Conservation (phyloP, 2,329 filamentous ascomycete genomes). For the Trichophyton benhamiae region DNA sequence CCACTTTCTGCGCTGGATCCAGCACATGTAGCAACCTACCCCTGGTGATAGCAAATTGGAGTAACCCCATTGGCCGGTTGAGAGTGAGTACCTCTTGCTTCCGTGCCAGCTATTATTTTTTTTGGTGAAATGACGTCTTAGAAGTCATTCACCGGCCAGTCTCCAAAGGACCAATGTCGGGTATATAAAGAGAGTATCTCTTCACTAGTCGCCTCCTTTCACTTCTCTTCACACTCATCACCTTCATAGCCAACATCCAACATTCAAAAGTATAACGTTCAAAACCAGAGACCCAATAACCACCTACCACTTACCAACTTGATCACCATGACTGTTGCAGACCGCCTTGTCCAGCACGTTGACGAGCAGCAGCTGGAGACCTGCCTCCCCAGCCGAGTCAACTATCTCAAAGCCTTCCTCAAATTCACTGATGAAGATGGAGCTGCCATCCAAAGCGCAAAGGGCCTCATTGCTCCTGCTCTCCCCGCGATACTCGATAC, state of each 20-base stretch:
- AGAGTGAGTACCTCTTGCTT: neutral
- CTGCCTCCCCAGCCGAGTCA: constrained; percentile 13
- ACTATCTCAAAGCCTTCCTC: constrained; percentile 19
- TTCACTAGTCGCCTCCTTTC: neutral
- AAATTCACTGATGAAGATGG: constrained; percentile 19
- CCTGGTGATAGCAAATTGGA: neutral
- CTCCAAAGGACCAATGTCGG: too few species aligned
- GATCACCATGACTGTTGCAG: constrained; percentile 4
- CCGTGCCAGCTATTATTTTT: neutral
- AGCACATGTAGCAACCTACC: neutral
- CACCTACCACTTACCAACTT: neutral
- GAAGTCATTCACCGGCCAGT: neutral
- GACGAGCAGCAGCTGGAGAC: constrained; percentile 10
- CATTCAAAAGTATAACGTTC: neutral
- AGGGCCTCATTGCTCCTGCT: constrained; percentile 17
- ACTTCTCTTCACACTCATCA: neutral
- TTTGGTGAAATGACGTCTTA: neutral
- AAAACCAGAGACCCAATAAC: neutral
- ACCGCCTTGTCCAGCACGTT: constrained; percentile 10
- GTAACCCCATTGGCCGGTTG: neutral
- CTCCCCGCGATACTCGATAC: constrained; percentile 19
- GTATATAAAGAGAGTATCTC: neutral
- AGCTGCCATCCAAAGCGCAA: constrained; percentile 16
- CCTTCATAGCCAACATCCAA: neutral
- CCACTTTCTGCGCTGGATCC: neutral